Base-by-base conservation (phyloP, 208 protist species). In the Trichomonas tenax region DNA sequence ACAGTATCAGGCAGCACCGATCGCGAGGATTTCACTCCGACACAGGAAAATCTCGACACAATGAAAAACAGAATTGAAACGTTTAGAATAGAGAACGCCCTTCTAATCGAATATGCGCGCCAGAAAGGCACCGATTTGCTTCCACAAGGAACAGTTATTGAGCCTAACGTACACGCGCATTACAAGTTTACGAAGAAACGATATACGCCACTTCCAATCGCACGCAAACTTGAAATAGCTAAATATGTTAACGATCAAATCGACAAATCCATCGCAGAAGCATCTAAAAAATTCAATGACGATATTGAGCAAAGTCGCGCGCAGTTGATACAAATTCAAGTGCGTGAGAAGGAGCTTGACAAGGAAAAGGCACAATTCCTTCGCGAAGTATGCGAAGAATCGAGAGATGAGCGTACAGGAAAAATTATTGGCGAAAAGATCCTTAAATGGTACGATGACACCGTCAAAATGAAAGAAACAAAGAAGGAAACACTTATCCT, bases 371-470 rank as follows among this genome's bases (percentile, higher is more conserved):
- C 17, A 6, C 82, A 89, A 46, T 89, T 89, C 41, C 10, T n/a
- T 8, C 34, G 40, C 17, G 82, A 89, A 89, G 40, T 89, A 31
- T 44, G 23, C 36, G 82, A 89, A 89, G 82, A 89, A 89, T n/a
- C n/a, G 10, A 9, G 82, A 21, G 86, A 93, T 93, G 86, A 93
- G 51, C 40, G 86, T 38, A 48, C 86, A 93, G 86, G 86, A n/a
- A 41, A 93, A 48, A 93, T 93, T 51, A 93, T 93, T 93, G 86
- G 86, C 36, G 86, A 93, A 93, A 93, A 93, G 44, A 34, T 93
- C 1, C 15, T 93, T 2, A 93, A 93, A 51, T 93, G 86, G 86
- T 93, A 51, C 45, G 86, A 93, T 38, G 86, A 93, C 38, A 93
- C 86, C 15, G 44, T 51, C 10, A 93, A 93, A 51, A 34, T 23